Conservation (phyloP, 2,329 filamentous ascomycete genomes). For the Trichoderma harzianum region DNA sequence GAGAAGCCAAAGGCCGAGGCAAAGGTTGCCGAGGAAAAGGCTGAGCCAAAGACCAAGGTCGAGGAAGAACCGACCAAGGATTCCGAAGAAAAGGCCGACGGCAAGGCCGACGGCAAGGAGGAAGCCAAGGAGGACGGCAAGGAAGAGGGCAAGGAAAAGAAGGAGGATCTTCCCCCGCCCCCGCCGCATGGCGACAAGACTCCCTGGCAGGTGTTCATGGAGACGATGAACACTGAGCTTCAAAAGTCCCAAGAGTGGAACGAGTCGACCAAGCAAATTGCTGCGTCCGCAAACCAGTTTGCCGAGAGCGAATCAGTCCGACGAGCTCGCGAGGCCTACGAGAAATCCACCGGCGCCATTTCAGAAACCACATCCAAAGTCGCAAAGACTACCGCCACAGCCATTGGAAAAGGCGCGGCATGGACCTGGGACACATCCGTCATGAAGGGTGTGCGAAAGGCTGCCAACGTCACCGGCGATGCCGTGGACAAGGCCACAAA, state of each 20-base stretch:
- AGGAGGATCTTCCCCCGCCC: slow-evolving; percentile 73
- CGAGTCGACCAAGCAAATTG: slow-evolving; percentile 92
- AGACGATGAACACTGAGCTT: slow-evolving; percentile 92
- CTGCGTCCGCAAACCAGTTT: slow-evolving; percentile 84
- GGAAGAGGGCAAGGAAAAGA: slow-evolving; percentile 56
- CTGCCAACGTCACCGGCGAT: slow-evolving; percentile 79
- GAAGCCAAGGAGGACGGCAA: slow-evolving; percentile 44
- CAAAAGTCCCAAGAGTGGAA: slow-evolving; percentile 99
- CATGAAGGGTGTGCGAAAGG: slow-evolving; percentile 85
- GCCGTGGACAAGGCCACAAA: slow-evolving; percentile 92
- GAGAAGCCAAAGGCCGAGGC: slow-evolving; percentile 29
- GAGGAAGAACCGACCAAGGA: slow-evolving; percentile 35
- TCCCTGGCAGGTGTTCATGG: slow-evolving; percentile 97
- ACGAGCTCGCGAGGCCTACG: slow-evolving; percentile 80
- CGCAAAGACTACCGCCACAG: slow-evolving; percentile 79
- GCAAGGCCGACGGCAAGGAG: slow-evolving; percentile 45
- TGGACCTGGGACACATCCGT: slow-evolving; percentile 98
- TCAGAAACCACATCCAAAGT: slow-evolving; percentile 74
- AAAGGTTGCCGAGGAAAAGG: not conserved
- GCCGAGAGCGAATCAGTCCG: slow-evolving; percentile 89
- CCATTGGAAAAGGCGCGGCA: slow-evolving; percentile 82
- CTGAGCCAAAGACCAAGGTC: slow-evolving; percentile 20
- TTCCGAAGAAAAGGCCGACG: slow-evolving; percentile 42
- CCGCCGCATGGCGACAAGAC: slow-evolving; percentile 98
- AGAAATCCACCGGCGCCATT: slow-evolving; percentile 79